phyloP scores from a whole-genome alignment of 768 basidiomycete species.

The Auricularia sp. region DNA sequence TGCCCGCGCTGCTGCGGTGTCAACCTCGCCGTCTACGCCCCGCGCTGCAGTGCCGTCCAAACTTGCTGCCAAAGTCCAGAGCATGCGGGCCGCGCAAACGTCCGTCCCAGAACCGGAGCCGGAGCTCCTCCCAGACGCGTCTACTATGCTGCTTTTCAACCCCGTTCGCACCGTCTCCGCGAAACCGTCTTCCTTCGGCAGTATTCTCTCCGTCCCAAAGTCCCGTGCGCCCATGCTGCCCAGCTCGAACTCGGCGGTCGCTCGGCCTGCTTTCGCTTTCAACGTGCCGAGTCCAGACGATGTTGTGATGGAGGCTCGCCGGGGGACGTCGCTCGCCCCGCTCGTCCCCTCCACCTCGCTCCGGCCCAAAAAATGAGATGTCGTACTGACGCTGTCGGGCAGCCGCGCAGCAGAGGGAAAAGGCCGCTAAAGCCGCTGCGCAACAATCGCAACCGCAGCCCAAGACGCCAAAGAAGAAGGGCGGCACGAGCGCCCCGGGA shows the following conservation, averaged over 20 bases:
- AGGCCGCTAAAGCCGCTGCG: constrained; percentile 25
- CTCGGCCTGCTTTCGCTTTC: constrained; percentile 53
- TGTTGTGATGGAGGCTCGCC: constrained; percentile 68
- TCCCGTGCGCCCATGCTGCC: constrained; percentile 18
- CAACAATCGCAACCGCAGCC: constrained; percentile 34
- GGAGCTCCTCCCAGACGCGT: background rate
- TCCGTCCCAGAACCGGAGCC: background rate
- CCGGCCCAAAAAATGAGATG: background rate
- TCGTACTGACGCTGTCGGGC: constrained; percentile 14
- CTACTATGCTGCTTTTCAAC: background rate
- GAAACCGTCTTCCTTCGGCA: background rate
- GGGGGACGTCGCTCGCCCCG: constrained; percentile 48
- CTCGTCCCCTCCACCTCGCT: constrained; percentile 7
- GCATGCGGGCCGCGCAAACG: background rate
- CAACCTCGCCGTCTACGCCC: background rate
- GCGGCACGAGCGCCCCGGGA: constrained; percentile 16
- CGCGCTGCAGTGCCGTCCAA: background rate
- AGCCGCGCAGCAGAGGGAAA: constrained; percentile 78
- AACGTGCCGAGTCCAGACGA: constrained; percentile 90
- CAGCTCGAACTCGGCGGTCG: constrained; percentile 46
- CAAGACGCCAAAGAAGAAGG: constrained; percentile 31
- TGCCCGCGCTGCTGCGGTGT: background rate
- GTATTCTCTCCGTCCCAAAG: background rate
- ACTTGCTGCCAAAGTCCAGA: background rate
- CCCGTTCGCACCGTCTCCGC: background rate